A percentile compares a stretch with the other conserved stretches of the same genome.
These are phyloP conservation scores for Jasminum sambac DNA, from an alignment of 257 asterid species.

Conservation along the genomic window DNA sequence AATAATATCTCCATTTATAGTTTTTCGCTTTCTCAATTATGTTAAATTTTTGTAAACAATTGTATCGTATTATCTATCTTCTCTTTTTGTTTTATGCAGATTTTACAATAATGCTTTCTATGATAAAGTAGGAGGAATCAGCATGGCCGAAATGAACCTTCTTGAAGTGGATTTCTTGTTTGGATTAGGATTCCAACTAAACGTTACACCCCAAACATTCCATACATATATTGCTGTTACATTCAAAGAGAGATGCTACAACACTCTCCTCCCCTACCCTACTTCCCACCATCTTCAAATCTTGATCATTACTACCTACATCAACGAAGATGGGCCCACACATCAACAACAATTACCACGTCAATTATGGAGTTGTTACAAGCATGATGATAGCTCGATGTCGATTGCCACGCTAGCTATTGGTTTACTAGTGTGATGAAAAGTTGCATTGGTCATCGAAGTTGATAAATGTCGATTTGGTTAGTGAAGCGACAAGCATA, in stretches of 20 bases:
- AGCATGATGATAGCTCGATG: too few species aligned
- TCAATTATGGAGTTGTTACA: too few species aligned
- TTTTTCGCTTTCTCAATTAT: too few species aligned
- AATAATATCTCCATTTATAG: neutral
- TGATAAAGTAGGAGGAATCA: constrained; percentile 35
- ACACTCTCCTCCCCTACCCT: constrained; percentile 41
- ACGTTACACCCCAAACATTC: constrained; percentile 55
- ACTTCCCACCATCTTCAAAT: constrained; percentile 21
- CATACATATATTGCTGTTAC: constrained; percentile 42
- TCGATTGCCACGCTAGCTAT: too few species aligned
- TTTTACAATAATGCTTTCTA: constrained; percentile 70
- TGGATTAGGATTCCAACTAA: constrained; percentile 56
- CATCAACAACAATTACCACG: constrained; percentile 51
- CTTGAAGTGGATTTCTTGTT: constrained; percentile 72
- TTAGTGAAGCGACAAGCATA: too few species aligned
- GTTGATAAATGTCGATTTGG: too few species aligned
- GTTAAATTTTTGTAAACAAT: too few species aligned
- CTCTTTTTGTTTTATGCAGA: constrained; percentile 31
- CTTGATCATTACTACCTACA: constrained; percentile 21
- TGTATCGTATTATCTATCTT: neutral
- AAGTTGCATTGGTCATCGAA: too few species aligned
- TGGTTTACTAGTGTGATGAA: too few species aligned
- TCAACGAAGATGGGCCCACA: constrained; percentile 46
- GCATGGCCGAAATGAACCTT: constrained; percentile 56
- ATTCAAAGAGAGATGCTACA: constrained; percentile 41